Percentiles rank a stretch among this genome's conserved stretches.
phyloP scores from a whole-genome alignment of 225 moss, liverwort and hornwort genomes.

The Rhytidiadelphus loreus region DNA sequence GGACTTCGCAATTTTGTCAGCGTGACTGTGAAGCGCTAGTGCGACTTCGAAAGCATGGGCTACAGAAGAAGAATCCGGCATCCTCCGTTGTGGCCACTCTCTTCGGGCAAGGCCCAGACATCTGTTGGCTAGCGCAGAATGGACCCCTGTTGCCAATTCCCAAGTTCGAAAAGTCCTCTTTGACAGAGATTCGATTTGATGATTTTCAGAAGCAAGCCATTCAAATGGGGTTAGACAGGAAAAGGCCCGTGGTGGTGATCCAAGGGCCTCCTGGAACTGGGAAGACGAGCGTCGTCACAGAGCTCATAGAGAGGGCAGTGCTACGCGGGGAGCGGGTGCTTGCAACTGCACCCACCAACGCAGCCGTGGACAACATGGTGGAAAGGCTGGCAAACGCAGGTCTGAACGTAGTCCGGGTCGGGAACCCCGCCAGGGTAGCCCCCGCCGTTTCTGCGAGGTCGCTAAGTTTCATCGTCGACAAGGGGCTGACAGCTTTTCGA shows the following conservation, averaged over 20 bases:
- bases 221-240: conserved; percentile 49
- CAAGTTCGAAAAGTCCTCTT: conserved; percentile 5
- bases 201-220: conserved; percentile 69
- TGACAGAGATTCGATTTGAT: conserved; percentile 37
- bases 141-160: conserved; percentile 37
- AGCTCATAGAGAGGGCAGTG: conserved; percentile 65
- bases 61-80: conserved; percentile 58
- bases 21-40: conserved; percentile 96
- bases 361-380: conserved; percentile 97
- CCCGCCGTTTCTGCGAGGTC: conserved; percentile 72
- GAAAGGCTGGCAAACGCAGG: conserved; percentile 69
- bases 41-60: conserved; percentile 73
- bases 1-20: conserved; percentile 4
- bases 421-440: conserved; percentile 89
- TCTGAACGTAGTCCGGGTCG: conserved; percentile 83
- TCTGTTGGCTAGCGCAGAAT: conserved; percentile 63
- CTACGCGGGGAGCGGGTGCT: conserved; percentile 76
- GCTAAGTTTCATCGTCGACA: conserved; percentile 71
- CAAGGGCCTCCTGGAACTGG: conserved; percentile 97
- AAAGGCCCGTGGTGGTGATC: conserved; percentile 77
- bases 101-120: conserved; percentile 64
- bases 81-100: conserved; percentile 53
- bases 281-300: conserved; percentile 86
- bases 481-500: conserved; percentile 54
- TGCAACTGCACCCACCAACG: conserved; percentile 87